Evolutionary conservation across 345 rosid species (phyloP), one percentile per base, ranked within the genome.

Genomic region (Citrus reticulata): DNA sequence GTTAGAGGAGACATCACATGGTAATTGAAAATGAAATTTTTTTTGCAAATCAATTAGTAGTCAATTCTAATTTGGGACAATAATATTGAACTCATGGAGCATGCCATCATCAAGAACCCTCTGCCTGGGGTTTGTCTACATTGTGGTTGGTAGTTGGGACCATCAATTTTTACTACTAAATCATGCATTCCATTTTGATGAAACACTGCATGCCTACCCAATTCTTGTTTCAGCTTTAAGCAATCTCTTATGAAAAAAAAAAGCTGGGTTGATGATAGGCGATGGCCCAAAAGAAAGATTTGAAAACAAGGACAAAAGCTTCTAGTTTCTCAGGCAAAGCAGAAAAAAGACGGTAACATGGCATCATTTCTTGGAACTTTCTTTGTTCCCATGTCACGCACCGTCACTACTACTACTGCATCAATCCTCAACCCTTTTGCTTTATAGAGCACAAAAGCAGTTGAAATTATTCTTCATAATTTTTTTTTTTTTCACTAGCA

Each of bases 131-230:
- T 69, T 59, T 72, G 68, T 76, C 84, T 42, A 73, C 29, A 68
- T 79, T 20, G 4, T 29, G 67, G 86, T 83, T 72, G 79, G 63
- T 32, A 11, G 70, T 25, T 34, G 84, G 88, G 85, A 77, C 86
- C 84, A 61, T 40, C 22, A 17, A 54, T 4, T 4, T 8, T 42
- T n/a, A 29, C 58, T 34, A 27, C 59, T 19, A 55, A 76, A 76
- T 77, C 77, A 72, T 76, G 77, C 70, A 19, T 60, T 51, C 51
- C 42, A 25, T 27, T 61, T 72, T 40, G 54, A 63, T 51, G 77
- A 67, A 70, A 61, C 70, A 34, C 39, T 73, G 76, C 83, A 70
- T 75, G 84, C 82, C 76, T 32, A 57, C 11, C 32, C n/a, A 20
- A 58, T 10, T 20, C 29, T 74, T 68, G 42, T 76, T 71, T 77